Base-by-base conservation (phyloP, 345 rosid genomes). In the Lumnitzera racemosa region DNA sequence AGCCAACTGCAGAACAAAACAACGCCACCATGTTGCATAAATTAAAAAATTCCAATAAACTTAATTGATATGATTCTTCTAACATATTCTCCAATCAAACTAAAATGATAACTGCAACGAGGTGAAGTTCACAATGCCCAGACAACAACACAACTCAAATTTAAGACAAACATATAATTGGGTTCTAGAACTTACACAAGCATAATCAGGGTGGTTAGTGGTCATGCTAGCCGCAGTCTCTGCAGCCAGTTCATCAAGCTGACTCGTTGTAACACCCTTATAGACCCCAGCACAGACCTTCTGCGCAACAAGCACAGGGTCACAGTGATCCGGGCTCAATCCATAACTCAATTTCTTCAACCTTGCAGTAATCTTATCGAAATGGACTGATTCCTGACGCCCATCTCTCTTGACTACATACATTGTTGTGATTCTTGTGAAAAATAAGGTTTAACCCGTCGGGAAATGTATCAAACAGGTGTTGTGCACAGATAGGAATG, bases 171-270 rank as follows among this genome's bases (percentile, higher is more conserved):
- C 43, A 36, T 5, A 36, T 1, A 36, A 7, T 36, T 3, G 11
- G 55, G 20, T 51, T 8, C 17, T 24, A 16, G 24, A 65, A 74
- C 96, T 77, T 43, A 94, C 99, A 15, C 88, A 94, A 4, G 99
- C 97, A 59, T 94, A 94, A 71, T 94, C 97, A 4, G 99, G 99
- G 68, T 94, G 99, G 53, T 86, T 88, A 12, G 92, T 71, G 0
- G 99, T 94, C 99, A 95, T 75, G 46, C 95, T 91, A 24, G 99
- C 97, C 4, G 97, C 95, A 5, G 99, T 95, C 66, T 95, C 99
- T 0, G 97, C 97, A 2, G 97, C 99, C 77, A 95, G 78, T 57
- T 95, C 99, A 68, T 95, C 99, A 12, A 95, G 95, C 65, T 88
- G 99, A 63, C 91, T 88, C 16, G 99, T 95, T 13, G 97, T 95